Conservation (phyloP, 2,329 filamentous ascomycete genomes). For the Cryphonectria parasitica region DNA sequence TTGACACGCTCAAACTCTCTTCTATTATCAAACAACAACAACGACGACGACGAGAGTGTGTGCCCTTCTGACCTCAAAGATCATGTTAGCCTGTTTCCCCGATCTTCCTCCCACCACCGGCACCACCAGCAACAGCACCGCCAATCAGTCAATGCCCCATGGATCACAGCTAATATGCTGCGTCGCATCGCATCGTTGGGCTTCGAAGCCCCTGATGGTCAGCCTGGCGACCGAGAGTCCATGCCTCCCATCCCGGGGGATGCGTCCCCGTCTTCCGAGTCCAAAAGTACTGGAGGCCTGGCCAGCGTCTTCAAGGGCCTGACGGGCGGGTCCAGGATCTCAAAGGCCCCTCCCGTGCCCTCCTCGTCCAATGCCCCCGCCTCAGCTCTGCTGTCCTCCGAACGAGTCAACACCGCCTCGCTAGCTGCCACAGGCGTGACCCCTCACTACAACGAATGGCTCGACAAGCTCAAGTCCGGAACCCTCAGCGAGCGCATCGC, state of each 20-base stretch:
- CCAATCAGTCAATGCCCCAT: slow-evolving; percentile 17
- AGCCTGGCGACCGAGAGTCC: slow-evolving; percentile 44
- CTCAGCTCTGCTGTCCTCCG: slow-evolving; percentile 45
- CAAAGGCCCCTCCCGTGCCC: slow-evolving; percentile 53
- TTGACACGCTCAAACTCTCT: neutral
- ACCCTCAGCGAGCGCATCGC: slow-evolving; percentile 56
- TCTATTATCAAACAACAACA: neutral
- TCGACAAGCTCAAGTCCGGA: slow-evolving; percentile 59
- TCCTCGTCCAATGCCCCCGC: slow-evolving; percentile 41
- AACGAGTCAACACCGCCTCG: slow-evolving; percentile 49
- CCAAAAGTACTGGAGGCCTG: slow-evolving; percentile 59
- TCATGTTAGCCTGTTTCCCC: slow-evolving; percentile 18
- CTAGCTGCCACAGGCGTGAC: slow-evolving; percentile 48
- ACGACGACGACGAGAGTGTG: neutral
- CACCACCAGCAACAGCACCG: neutral
- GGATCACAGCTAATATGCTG: slow-evolving; percentile 45
- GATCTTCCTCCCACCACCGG: neutral
- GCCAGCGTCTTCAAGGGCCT: slow-evolving; percentile 68
- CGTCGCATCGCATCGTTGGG: slow-evolving; percentile 49
- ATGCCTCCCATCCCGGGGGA: slow-evolving; percentile 67
- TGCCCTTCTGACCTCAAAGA: slow-evolving; percentile 18
- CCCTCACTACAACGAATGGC: slow-evolving; percentile 56
- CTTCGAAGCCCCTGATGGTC: slow-evolving; percentile 46
- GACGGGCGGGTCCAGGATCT: slow-evolving; percentile 55
- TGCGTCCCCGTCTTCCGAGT: slow-evolving; percentile 55